phyloP scores from a whole-genome alignment of 2,329 filamentous ascomycete species.

The Fusarium nelsonii region DNA sequence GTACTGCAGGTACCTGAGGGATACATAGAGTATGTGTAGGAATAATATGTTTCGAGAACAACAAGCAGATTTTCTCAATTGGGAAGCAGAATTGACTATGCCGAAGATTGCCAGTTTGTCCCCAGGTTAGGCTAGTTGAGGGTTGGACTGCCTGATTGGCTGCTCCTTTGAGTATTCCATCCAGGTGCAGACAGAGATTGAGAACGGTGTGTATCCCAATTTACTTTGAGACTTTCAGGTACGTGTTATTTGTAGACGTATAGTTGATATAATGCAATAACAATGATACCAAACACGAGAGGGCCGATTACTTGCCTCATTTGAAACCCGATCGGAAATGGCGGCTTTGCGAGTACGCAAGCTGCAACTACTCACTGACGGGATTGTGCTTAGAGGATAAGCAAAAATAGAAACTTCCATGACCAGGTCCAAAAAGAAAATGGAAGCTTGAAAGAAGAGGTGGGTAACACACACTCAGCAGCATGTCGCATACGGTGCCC shows the following conservation, averaged over 20 bases:
- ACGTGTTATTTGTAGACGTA: neutral
- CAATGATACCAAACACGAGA: conserved; percentile 5
- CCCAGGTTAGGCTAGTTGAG: conserved; percentile 30
- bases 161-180: conserved; percentile 28
- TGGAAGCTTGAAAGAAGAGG: conserved; percentile 29
- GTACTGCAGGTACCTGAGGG: conserved; percentile 28
- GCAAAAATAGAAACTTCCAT: conserved; percentile 45
- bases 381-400: neutral
- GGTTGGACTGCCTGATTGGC: conserved; percentile 38
- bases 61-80: conserved; percentile 23
- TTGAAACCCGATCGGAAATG: conserved; percentile 23
- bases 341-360: conserved; percentile 22
- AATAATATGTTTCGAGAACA: conserved; percentile 1
- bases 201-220: conserved; percentile 38
- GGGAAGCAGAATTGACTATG: conserved; percentile 35
- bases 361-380: neutral
- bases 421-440: conserved; percentile 24
- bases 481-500: conserved; percentile 29
- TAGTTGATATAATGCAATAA: neutral
- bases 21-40: conserved; percentile 21
- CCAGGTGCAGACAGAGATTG: conserved; percentile 32
- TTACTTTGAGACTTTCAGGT: neutral
- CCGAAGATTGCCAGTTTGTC: conserved; percentile 46
- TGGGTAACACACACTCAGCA: conserved; percentile 34
- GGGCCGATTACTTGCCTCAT: conserved; percentile 15